Conservation (phyloP, 768 basidiomycete genomes). For the Panaeolus cyanescens region DNA sequence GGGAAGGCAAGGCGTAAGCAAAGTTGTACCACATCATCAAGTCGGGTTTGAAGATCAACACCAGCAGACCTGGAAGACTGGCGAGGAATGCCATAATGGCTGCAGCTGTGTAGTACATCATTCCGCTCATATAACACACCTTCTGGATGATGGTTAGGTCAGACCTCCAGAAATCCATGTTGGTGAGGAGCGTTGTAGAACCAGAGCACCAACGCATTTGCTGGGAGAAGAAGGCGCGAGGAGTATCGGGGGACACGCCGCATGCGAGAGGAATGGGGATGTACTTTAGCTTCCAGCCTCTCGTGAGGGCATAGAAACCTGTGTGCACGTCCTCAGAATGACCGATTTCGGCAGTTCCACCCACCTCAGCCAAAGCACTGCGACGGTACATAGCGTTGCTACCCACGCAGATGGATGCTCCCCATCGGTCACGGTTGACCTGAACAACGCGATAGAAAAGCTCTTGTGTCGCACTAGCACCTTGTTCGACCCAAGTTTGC, state of each 20-base stretch:
- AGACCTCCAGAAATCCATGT: conserved; percentile 27
- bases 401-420: conserved; percentile 27
- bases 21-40: conserved; percentile 28
- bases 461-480: conserved; percentile 26
- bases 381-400: conserved; percentile 29
- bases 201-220: conserved; percentile 31
- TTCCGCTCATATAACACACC: conserved; percentile 27
- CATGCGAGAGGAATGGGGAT: conserved; percentile 27
- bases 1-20: conserved; percentile 25
- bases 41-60: conserved; percentile 20
- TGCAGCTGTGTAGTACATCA: conserved; percentile 27
- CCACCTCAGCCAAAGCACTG: conserved; percentile 22
- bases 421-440: conserved; percentile 28
- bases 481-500: conserved; percentile 30
- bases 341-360: conserved; percentile 25
- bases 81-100: conserved; percentile 24
- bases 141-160: conserved; percentile 25
- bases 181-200: conserved; percentile 25
- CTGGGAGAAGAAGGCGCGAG: conserved; percentile 28
- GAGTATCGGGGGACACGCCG: conserved; percentile 27
- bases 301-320: conserved; percentile 26
- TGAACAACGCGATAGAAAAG: conserved; percentile 27
- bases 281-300: conserved; percentile 28
- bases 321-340: conserved; percentile 30
- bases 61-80: conserved; percentile 24